Base-by-base conservation (phyloP, 495 filamentous ascomycete species). In the Sordaria brevicollis region DNA sequence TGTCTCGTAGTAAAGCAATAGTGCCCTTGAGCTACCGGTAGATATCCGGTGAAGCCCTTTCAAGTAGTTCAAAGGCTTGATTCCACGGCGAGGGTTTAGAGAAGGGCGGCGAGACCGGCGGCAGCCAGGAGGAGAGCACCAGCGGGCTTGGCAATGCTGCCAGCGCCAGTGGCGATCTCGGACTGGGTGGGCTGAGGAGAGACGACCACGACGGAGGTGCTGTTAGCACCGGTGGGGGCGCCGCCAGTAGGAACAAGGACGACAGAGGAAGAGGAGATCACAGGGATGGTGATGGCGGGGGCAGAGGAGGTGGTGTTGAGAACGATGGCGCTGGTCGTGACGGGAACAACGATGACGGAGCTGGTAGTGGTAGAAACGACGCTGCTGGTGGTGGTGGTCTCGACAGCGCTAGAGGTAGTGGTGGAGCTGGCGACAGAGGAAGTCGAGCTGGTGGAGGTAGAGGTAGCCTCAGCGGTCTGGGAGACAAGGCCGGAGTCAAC, bases 401-500 rank as follows among this genome's bases (percentile, higher is more conserved):
- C 66, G 34, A 54, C 35, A 25, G 49, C 19, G 69, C n/a, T 41
- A 5, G 65, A 54, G 57, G 65, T 70, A 33, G 78, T 37, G 35
- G 70, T 73, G 67, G 70, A 71, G 36, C 65, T 62, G 3, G 72
- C 72, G 29, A 73, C 70, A 33, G 71, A 70, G 8, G 70, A 65
- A 66, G 71, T 76, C 2, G 73, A 68, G 25, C 25, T 57, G 25
- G 49, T 31, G 2, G 72, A 54, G 31, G 74, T 74, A 19, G 71
- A 69, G 15, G 76, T 73, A 4, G 77, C 72, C 67, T 73, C 66
- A 17, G 74, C 37, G 3, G 76, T 76, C 70, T 83, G 75, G 66
- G 78, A 77, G 34, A 79, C 76, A 41, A 85, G 79, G 39, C 76
- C 75, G 3, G 80, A 81, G 13, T 72, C 69, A 43, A 84, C 74